These are phyloP conservation scores for Apostasia ramifera DNA, from an alignment of 106 monocot genomes.

Conservation along the genomic window DNA sequence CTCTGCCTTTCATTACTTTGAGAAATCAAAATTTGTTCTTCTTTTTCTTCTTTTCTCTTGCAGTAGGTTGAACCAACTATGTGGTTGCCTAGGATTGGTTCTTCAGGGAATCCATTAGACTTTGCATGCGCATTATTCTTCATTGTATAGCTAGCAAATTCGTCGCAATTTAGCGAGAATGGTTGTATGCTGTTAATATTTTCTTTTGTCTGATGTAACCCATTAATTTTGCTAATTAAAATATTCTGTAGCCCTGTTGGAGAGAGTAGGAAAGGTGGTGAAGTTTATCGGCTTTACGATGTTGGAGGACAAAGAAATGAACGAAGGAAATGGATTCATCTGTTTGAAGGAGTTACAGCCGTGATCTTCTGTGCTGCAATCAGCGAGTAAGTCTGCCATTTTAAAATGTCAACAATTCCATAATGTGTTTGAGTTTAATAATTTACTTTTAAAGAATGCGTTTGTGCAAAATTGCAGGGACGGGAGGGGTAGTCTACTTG, in stretches of 20 bases:
- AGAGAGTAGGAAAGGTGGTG: constrained; percentile 87
- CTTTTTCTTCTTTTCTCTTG: no score
- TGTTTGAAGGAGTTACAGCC: constrained; percentile 97
- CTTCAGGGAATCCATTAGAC: no score
- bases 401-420: not conserved
- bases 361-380: constrained; percentile 98
- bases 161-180: no score
- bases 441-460: not conserved
- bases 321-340: constrained; percentile 98
- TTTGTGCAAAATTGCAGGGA: no score
- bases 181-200: no score
- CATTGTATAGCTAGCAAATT: no score
- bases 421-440: not conserved
- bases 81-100: not conserved
- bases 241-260: constrained; percentile 74
- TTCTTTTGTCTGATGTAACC: not conserved
- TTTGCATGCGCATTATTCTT: no score
- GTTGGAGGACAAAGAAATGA: constrained; percentile 98
- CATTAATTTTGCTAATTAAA: constrained; percentile 4
- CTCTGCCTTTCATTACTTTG: no score
- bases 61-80: no score
- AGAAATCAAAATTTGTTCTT: no score
- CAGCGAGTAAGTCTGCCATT: constrained; percentile 73
- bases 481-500: no score
- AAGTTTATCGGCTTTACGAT: constrained; percentile 89